Conservation (phyloP, 139 green algal species). For the Closterium sp. region DNA sequence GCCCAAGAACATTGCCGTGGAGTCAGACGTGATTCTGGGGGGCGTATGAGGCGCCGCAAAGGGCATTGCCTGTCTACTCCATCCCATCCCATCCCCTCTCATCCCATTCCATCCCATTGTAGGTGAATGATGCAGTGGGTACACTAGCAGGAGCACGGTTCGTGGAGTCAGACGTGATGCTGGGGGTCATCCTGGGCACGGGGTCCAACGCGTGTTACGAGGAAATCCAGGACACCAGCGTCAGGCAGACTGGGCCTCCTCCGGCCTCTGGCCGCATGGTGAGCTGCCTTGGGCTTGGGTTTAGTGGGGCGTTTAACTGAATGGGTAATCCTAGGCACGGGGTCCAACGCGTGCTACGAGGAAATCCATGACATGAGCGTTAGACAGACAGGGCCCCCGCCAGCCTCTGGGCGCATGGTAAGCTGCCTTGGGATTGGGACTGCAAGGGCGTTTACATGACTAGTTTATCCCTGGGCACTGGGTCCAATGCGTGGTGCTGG, state of each 20-base stretch:
- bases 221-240: constrained; percentile 13
- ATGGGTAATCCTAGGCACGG: neutral
- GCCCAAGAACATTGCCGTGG: too few species aligned
- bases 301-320: too few species aligned
- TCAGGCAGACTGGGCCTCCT: neutral
- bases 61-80: too few species aligned
- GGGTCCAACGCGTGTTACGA: constrained; percentile 49
- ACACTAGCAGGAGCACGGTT: constrained; percentile 37
- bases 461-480: too few species aligned
- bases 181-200: constrained; percentile 43
- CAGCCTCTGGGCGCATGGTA: neutral
- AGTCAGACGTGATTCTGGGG: constrained; percentile 28
- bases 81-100: neutral
- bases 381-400: neutral
- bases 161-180: constrained; percentile 18
- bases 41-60: too few species aligned
- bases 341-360: neutral
- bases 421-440: too few species aligned
- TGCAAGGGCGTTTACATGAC: too few species aligned
- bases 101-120: neutral
- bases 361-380: constrained; percentile 29
- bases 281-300: too few species aligned
- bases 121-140: constrained; percentile 51
- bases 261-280: neutral
- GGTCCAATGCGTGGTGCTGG: too few species aligned